Percentiles rank a stretch among this genome's conserved stretches.
phyloP scores from a whole-genome alignment of 306 rosid species.

The Dryas drummondii region DNA sequence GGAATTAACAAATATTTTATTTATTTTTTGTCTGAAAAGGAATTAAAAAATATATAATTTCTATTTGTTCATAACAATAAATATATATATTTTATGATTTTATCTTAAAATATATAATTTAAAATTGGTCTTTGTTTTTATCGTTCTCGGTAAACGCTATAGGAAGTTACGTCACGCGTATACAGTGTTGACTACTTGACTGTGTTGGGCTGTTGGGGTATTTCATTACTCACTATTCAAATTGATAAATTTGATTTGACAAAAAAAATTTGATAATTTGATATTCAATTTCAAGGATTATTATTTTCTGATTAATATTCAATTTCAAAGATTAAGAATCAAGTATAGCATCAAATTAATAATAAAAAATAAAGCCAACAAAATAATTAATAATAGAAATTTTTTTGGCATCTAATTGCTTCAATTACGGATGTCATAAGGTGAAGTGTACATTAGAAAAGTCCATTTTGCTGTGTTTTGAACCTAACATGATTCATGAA shows the following conservation, averaged over 20 bases:
- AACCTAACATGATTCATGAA: too few species aligned
- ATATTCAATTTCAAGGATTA: not conserved
- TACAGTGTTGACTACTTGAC: too few species aligned
- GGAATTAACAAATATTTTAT: not conserved
- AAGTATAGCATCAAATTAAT: not conserved
- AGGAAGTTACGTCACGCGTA: not conserved
- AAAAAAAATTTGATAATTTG: not conserved
- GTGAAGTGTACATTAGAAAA: too few species aligned
- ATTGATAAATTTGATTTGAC: too few species aligned
- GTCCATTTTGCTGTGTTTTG: too few species aligned
- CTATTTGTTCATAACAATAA: too few species aligned
- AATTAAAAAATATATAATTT: too few species aligned
- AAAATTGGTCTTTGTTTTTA: not conserved
- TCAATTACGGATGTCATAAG: not conserved
- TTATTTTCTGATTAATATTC: not conserved
- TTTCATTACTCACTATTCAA: not conserved
- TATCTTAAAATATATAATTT: not conserved
- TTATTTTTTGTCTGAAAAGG: too few species aligned
- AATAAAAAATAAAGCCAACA: too few species aligned
- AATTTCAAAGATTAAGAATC: not conserved
- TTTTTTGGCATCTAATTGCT: not conserved
- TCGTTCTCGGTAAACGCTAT: not conserved
- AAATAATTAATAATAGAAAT: too few species aligned
- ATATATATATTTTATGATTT: too few species aligned
- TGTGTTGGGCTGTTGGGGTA: slow-evolving; percentile 5